These are phyloP conservation scores for Phytophthora melonis DNA, from an alignment of 352 stramenopile genomes.

Conservation along the genomic window DNA sequence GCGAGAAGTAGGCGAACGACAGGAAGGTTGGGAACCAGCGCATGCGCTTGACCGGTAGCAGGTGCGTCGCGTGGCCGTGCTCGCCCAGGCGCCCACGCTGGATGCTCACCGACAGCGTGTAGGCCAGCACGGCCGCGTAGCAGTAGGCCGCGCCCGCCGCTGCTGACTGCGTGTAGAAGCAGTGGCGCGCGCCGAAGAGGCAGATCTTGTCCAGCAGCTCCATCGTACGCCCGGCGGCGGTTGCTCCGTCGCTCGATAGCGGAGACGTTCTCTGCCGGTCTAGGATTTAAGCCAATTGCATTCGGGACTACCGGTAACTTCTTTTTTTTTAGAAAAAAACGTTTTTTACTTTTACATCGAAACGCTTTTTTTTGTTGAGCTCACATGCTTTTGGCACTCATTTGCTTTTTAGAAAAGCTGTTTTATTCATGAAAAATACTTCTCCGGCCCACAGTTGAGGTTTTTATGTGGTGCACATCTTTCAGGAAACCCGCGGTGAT, in stretches of 20 bases:
- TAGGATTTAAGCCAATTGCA: no score
- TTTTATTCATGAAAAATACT: no score
- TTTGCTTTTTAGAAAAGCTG: no score
- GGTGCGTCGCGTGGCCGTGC: slow-evolving; percentile 83
- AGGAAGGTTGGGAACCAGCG: slow-evolving; percentile 87
- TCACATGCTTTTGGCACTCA: no score
- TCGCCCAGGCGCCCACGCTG: slow-evolving; percentile 73
- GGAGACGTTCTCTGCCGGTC: neutral
- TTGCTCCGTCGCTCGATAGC: no score
- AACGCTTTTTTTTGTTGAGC: no score
- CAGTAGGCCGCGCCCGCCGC: slow-evolving; percentile 70
- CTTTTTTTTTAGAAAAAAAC: no score
- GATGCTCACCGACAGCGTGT: slow-evolving; percentile 81
- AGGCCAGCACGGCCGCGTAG: slow-evolving; percentile 71
- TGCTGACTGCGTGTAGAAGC: slow-evolving; percentile 81
- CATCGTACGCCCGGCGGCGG: slow-evolving; percentile 2
- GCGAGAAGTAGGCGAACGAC: slow-evolving; percentile 73
- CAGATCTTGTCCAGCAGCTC: slow-evolving; percentile 74
- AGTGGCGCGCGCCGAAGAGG: slow-evolving; percentile 76
- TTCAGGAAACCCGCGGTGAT: no score
- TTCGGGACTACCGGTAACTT: no score
- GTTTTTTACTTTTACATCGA: no score
- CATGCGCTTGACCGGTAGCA: slow-evolving; percentile 84
- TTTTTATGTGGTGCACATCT: no score
- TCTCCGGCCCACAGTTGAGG: no score